Percentiles rank a stretch among this genome's conserved stretches.
These are phyloP conservation scores for Saxispiralis lemnorum DNA, from an alignment of 495 filamentous ascomycete genomes.

Conservation along the genomic window DNA sequence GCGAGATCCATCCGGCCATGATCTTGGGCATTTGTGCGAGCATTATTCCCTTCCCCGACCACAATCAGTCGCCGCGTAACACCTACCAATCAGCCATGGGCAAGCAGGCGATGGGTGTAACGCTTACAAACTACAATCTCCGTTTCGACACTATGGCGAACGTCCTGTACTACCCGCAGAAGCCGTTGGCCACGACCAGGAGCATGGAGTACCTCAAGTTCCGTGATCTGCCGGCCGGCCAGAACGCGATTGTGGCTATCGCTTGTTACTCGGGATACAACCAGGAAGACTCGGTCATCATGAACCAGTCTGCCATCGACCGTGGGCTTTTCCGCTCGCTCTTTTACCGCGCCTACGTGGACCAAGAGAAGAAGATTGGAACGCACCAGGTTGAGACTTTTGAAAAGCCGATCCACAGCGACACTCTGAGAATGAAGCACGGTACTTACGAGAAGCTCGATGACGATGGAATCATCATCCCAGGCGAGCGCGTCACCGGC, in stretches of 20 bases:
- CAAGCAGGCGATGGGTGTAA: slow-evolving; percentile 99
- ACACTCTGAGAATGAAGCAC: slow-evolving; percentile 79
- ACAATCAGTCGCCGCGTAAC: slow-evolving; percentile 97
- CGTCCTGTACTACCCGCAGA: slow-evolving; percentile 96
- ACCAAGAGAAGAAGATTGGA: slow-evolving; percentile 85
- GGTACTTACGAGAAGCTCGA: slow-evolving; percentile 98
- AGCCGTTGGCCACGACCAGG: slow-evolving; percentile 84
- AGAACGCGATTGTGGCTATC: slow-evolving; percentile 98
- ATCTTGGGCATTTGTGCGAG: slow-evolving; percentile 92
- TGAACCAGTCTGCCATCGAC: slow-evolving; percentile 98
- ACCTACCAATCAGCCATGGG: slow-evolving; percentile 99
- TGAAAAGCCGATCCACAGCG: slow-evolving; percentile 76
- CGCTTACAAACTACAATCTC: slow-evolving; percentile 84
- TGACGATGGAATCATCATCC: slow-evolving; percentile 81
- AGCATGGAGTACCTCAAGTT: slow-evolving; percentile 99
- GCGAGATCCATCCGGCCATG: slow-evolving; percentile 98
- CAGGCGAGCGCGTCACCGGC: slow-evolving; percentile 82
- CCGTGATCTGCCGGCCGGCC: slow-evolving; percentile 86
- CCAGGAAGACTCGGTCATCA: slow-evolving; percentile 99
- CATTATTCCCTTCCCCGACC: slow-evolving; percentile 98
- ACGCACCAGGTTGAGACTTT: slow-evolving; percentile 79
- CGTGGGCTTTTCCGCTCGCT: slow-evolving; percentile 91
- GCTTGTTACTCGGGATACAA: slow-evolving; percentile 97
- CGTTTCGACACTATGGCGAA: slow-evolving; percentile 99
- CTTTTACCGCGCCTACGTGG: slow-evolving; percentile 92